These are phyloP conservation scores for Gastrolobium villosum DNA, from an alignment of 306 rosid genomes.

Conservation along the genomic window DNA sequence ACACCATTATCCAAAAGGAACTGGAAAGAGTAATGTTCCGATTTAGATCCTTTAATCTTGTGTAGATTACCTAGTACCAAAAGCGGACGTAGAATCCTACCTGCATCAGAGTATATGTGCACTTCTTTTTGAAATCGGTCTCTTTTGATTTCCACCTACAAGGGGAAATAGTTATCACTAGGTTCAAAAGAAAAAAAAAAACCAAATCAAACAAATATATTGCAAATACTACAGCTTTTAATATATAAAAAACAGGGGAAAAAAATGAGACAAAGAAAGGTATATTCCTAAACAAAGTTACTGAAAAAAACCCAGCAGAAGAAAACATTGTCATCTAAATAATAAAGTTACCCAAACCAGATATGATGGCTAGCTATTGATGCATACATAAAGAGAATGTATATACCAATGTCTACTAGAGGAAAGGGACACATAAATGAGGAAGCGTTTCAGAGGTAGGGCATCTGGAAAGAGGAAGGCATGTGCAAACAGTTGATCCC, in stretches of 20 bases:
- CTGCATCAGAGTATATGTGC: constrained; percentile 87
- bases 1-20: constrained; percentile 78
- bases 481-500: constrained; percentile 17
- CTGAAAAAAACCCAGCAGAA: neutral
- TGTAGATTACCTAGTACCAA: constrained; percentile 78
- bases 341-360: constrained; percentile 23
- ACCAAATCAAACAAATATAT: constrained; percentile 21
- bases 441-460: constrained; percentile 2
- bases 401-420: constrained; percentile 2
- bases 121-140: constrained; percentile 79
- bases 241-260: neutral
- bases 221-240: constrained; percentile 18
- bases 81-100: constrained; percentile 95
- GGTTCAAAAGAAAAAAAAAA: constrained; percentile 20
- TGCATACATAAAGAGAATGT: constrained; percentile 17
- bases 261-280: neutral
- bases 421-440: neutral
- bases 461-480: neutral
- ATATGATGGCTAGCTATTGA: constrained; percentile 14
- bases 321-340: neutral
- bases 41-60: constrained; percentile 66
- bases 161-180: constrained; percentile 37
- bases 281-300: neutral
- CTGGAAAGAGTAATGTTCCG: constrained; percentile 61
- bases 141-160: constrained; percentile 91